These are phyloP conservation scores for Acanthamoeba royreba DNA, from an alignment of 208 protist genomes.

Conservation along the genomic window DNA sequence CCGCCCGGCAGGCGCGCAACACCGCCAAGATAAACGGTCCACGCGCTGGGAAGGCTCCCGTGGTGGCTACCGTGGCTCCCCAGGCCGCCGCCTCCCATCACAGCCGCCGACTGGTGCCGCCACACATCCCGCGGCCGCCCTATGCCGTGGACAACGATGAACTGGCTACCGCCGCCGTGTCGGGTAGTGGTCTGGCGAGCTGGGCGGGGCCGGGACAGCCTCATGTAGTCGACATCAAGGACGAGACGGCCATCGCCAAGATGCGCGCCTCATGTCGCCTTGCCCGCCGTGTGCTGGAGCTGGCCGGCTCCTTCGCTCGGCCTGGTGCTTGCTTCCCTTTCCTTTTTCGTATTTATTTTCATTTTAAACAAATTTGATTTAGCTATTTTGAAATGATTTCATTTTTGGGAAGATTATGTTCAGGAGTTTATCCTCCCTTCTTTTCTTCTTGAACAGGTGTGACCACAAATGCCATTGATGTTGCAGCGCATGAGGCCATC, in stretches of 20 bases:
- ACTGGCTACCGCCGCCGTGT: not conserved
- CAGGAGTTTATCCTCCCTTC: no score
- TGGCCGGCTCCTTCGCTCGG: not conserved
- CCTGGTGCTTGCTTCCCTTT: not conserved
- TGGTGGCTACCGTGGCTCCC: no score
- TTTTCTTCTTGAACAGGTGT: slow-evolving; percentile 81
- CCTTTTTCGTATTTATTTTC: not conserved
- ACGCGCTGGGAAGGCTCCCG: no score
- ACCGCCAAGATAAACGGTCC: no score
- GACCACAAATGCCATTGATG: slow-evolving; percentile 97
- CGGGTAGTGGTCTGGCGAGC: no score
- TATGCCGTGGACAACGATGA: not conserved
- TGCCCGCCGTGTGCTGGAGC: not conserved
- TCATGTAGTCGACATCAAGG: not conserved
- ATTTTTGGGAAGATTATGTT: no score
- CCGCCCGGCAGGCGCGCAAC: no score
- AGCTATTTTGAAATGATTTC: not conserved
- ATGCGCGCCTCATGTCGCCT: not conserved
- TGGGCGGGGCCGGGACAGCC: no score
- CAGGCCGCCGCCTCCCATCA: no score
- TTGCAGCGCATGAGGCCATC: slow-evolving; percentile 70
- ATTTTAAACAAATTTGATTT: not conserved
- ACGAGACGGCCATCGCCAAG: not conserved
- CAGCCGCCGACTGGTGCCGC: not conserved
- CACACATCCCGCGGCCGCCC: not conserved